Evolutionary conservation across 1,284 basidiomycete species (phyloP).

Genomic region (Marasmius sp.): DNA sequence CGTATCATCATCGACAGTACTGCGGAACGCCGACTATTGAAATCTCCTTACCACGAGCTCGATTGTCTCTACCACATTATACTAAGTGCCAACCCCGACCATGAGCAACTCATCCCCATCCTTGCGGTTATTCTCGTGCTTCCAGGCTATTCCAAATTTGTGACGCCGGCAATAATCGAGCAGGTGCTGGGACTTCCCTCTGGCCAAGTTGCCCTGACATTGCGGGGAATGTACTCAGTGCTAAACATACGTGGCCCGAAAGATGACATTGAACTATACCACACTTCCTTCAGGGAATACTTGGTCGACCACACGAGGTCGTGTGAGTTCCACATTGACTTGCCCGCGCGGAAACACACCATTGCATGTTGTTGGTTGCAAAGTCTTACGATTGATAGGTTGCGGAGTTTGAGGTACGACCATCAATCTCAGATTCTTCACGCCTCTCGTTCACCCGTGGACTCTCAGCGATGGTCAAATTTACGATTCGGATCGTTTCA

Average conservation of each 20-base stretch:
- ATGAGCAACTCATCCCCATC: neutral
- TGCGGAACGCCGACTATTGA: too few species aligned
- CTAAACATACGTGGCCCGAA: neutral
- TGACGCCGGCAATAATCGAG: neutral
- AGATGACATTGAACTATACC: neutral
- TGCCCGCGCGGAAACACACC: too few species aligned
- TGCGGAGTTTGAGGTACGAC: too few species aligned
- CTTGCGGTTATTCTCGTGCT: neutral
- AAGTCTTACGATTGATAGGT: too few species aligned
- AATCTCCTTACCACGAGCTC: slow-evolving; percentile 22
- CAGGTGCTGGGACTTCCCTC: neutral
- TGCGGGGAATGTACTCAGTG: neutral
- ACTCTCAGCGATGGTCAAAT: too few species aligned
- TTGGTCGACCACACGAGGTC: neutral
- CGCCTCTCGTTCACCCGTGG: too few species aligned
- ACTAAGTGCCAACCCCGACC: neutral
- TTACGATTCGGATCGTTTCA: too few species aligned
- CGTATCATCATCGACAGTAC: slow-evolving; percentile 15
- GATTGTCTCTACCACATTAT: slow-evolving; percentile 16
- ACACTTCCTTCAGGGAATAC: neutral
- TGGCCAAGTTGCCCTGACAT: neutral
- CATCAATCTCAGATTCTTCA: too few species aligned
- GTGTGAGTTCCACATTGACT: too few species aligned
- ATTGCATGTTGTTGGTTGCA: too few species aligned
- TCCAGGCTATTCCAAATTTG: neutral